Evolutionary conservation across 2,329 filamentous ascomycete genomes (phyloP).

Genomic region (Sarocladium oryzae): DNA sequence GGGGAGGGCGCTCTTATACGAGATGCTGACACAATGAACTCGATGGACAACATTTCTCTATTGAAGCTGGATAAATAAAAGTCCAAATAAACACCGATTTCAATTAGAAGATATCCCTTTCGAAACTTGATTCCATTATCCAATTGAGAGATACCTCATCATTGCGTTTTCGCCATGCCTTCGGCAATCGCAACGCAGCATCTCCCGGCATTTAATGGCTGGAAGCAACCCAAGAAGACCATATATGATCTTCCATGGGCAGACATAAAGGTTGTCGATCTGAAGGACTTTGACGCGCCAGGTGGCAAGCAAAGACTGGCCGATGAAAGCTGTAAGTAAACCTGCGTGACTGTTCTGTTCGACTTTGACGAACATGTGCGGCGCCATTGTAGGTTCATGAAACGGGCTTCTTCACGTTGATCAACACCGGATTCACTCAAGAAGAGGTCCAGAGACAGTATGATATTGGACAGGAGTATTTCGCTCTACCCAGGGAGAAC

Average conservation of each 20-base stretch:
- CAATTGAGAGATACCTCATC: no score
- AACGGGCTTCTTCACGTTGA: constrained; percentile 47
- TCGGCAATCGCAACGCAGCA: background rate
- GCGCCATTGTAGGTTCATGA: constrained; percentile 7
- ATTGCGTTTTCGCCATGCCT: background rate
- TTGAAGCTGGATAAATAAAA: no score
- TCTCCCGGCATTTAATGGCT: constrained; percentile 8
- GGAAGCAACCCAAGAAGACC: constrained; percentile 23
- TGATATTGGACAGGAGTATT: constrained; percentile 46
- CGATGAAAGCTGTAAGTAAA: constrained; percentile 39
- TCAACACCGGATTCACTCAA: constrained; percentile 45
- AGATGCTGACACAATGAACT: no score
- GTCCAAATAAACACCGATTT: no score
- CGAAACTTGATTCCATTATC: no score
- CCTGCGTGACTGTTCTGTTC: background rate
- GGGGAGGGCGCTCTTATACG: background rate
- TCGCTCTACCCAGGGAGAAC: constrained; percentile 40
- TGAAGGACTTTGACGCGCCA: constrained; percentile 39
- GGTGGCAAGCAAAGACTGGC: constrained; percentile 45
- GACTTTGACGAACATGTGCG: background rate
- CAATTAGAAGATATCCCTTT: no score
- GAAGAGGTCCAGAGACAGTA: constrained; percentile 48
- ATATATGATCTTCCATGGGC: constrained; percentile 33
- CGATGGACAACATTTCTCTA: no score
- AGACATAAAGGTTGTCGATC: constrained; percentile 46